Percentiles rank a stretch among this genome's conserved stretches.
phyloP scores from a whole-genome alignment of 345 rosid species.

The Salix arbutifolia region DNA sequence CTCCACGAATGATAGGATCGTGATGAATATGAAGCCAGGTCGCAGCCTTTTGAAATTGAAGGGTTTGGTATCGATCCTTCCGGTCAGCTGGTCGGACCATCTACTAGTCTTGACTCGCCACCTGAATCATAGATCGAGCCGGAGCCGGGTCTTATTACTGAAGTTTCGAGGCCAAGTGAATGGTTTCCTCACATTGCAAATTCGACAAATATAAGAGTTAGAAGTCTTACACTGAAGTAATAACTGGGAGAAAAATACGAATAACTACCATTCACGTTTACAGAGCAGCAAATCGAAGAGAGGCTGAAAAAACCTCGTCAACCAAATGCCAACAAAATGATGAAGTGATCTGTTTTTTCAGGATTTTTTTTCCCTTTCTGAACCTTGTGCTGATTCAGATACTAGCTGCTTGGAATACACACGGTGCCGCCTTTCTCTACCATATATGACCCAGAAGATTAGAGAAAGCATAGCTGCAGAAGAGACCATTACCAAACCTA shows the following conservation, averaged over 20 bases:
- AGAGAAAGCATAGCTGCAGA: constrained; percentile 88
- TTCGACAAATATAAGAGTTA: background rate
- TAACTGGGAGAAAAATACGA: background rate
- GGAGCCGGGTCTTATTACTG: no score
- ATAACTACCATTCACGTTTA: background rate
- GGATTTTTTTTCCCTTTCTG: constrained; percentile 8
- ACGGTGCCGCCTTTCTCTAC: constrained; percentile 61
- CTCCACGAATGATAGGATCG: background rate
- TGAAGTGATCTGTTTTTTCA: background rate
- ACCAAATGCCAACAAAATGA: background rate
- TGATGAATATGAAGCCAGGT: background rate
- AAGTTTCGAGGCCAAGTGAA: background rate
- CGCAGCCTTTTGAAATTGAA: background rate
- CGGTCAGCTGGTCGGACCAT: no score
- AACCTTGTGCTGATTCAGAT: background rate
- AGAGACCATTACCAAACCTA: constrained; percentile 67
- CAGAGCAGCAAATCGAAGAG: background rate
- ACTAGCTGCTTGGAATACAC: constrained; percentile 18
- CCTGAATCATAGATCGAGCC: no score
- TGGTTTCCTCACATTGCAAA: background rate
- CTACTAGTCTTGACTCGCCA: no score
- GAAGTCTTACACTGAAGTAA: background rate
- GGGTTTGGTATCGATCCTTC: no score
- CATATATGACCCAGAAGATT: constrained; percentile 66
- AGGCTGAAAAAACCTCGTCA: background rate